These are phyloP conservation scores for Rubia balearica DNA, from an alignment of 305 asterid species.

Conservation along the genomic window DNA sequence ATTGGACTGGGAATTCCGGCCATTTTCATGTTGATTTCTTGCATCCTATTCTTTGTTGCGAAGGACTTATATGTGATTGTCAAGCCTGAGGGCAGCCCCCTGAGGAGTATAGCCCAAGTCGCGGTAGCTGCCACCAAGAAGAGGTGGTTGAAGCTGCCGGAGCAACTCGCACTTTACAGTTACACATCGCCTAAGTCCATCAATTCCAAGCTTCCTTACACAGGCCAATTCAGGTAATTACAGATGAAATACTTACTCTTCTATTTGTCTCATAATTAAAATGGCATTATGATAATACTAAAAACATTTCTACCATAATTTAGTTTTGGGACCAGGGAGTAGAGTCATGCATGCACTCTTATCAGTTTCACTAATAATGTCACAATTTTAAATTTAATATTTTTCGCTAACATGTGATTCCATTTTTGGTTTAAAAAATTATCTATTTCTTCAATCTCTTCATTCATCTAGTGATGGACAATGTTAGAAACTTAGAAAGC, in stretches of 20 bases:
- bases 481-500: too few species aligned
- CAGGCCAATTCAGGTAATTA: constrained; percentile 58
- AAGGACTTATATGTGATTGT: constrained; percentile 55
- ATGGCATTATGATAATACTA: too few species aligned
- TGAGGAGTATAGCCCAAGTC: constrained; percentile 48
- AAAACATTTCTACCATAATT: too few species aligned
- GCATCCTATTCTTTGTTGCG: constrained; percentile 52
- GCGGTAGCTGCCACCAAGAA: constrained; percentile 45
- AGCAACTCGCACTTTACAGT: constrained; percentile 41
- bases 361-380: too few species aligned
- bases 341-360: too few species aligned
- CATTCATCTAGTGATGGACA: too few species aligned
- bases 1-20: constrained; percentile 64
- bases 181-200: constrained; percentile 43
- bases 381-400: too few species aligned
- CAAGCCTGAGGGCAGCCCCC: constrained; percentile 76
- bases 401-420: too few species aligned
- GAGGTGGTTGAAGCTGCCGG: constrained; percentile 42
- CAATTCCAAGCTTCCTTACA: constrained; percentile 50
- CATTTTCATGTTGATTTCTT: constrained; percentile 51
- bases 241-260: neutral
- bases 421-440: too few species aligned
- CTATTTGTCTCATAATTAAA: neutral
- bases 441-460: too few species aligned
- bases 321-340: too few species aligned